Base-by-base conservation (phyloP, 2,329 filamentous ascomycete species). In the Ascochyta viciae-villosae region DNA sequence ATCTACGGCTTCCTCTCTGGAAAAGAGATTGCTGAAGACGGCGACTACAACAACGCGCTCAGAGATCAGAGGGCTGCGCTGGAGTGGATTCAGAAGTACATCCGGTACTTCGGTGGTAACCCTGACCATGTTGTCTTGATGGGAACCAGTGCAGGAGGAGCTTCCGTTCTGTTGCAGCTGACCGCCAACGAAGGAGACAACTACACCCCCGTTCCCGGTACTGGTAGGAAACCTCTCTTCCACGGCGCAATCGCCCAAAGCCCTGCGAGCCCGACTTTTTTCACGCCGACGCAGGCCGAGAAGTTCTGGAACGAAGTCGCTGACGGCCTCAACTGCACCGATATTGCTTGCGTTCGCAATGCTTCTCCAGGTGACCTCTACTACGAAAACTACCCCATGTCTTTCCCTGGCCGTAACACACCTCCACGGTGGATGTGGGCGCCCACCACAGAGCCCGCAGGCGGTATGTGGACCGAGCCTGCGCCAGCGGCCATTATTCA, bases 111-210 rank as follows among this genome's bases (percentile, higher is more conserved):
- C 50, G 78, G 78, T 2, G 78, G 78, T 23, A 74, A 81, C 57
- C 77, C 78, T 3, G 70, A 80, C 33, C 78, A 78, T 47, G 75
- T 81, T 3, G 77, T 80, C n/a, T 72, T 80, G 5, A 79, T 79
- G 42, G 78, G 78, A 1, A 72, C 70, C 5, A 72, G 68, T 45
- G 72, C 72, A 23, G 72, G 72, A 34, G 70, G 65, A 4, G 65
- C 71, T 12, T 72, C 69, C 5, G 70, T 67, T 2, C 54, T 73
- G 46, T 60, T 72, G 2, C 71, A 73, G 29, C 41, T 73, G 12
- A 67, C 68, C 2, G 71, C 64, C 9, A 73, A 73, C 40, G 66
- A 64, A 10, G 71, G 71, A 10, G 68, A 73, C 51, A 60, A 73
- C 50, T 50, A 64, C 50, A 58, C 61, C 45, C 41, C 65, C 9